These are phyloP conservation scores for Cyclostephanos invisitatus DNA, from an alignment of 108 stramenopile genomes.

Conservation along the genomic window DNA sequence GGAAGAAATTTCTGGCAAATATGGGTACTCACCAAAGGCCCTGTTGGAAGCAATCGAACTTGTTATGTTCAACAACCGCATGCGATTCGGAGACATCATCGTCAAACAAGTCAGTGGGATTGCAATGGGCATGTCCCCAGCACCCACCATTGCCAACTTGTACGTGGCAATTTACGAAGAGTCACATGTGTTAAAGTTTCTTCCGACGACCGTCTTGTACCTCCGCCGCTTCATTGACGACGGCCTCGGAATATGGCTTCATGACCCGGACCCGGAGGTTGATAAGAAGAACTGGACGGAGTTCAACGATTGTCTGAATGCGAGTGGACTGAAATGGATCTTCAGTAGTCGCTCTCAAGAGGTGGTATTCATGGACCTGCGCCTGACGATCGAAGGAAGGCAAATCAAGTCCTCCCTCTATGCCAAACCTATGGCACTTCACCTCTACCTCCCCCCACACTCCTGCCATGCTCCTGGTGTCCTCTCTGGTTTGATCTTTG, in stretches of 20 bases:
- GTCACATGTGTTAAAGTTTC: not conserved
- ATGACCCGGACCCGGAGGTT: not conserved
- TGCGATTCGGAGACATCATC: no score
- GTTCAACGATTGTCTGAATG: conserved; percentile 10
- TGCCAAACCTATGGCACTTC: conserved; percentile 11
- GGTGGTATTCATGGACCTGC: conserved; percentile 39
- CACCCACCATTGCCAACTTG: conserved; percentile 2
- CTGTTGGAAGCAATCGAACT: no score
- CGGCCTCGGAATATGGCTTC: conserved; percentile 22
- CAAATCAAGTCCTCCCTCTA: conserved; percentile 16
- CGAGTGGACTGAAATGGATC: conserved; percentile 13
- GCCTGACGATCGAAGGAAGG: not conserved
- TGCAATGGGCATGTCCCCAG: no score
- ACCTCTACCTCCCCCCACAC: conserved; percentile 1
- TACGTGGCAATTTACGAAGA: conserved; percentile 3
- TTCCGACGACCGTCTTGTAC: not conserved
- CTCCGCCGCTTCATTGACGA: conserved; percentile 31
- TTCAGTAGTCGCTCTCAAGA: conserved; percentile 4
- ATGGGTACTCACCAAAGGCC: conserved; percentile 11
- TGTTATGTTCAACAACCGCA: no score
- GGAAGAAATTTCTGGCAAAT: not conserved
- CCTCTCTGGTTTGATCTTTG: conserved; percentile 15
- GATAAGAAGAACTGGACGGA: conserved; percentile 15
- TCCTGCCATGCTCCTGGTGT: conserved; percentile 8
- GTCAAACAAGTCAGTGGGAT: no score